Conservation (phyloP, 2,329 filamentous ascomycete species). For the Penicillium sp. region DNA sequence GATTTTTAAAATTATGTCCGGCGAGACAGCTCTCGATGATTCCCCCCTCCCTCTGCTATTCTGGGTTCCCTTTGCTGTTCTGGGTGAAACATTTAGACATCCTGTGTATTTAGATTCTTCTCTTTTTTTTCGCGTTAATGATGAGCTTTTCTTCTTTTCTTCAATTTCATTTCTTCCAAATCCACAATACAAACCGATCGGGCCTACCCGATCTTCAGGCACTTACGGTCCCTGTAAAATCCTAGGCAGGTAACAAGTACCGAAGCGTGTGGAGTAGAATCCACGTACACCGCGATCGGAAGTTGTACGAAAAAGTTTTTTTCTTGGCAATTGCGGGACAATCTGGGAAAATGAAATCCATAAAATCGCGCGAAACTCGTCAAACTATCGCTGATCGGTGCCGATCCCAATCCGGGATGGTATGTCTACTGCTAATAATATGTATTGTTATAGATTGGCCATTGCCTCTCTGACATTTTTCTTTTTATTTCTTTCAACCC, state of each 20-base stretch:
- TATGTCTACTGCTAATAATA: not conserved
- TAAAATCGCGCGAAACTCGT: not conserved
- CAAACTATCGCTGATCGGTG: not conserved
- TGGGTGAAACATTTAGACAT: slow-evolving; percentile 12
- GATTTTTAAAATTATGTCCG: not conserved
- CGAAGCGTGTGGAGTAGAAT: not conserved
- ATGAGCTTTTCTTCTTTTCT: not conserved
- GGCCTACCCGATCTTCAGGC: not conserved
- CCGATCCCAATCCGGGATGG: not conserved
- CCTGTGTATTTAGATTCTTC: slow-evolving; percentile 6
- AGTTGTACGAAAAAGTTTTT: not conserved
- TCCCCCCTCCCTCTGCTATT: not conserved
- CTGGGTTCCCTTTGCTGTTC: not conserved
- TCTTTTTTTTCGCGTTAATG: slow-evolving; percentile 1
- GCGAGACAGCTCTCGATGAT: slow-evolving; percentile 9
- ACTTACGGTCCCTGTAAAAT: not conserved
- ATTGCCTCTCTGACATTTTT: not conserved
- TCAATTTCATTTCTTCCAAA: not conserved
- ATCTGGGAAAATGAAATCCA: not conserved
- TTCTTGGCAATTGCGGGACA: slow-evolving; percentile 2
- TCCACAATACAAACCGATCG: not conserved
- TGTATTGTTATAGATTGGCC: too few relatives aligned
- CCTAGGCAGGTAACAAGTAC: not conserved
- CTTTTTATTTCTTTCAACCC: not conserved
- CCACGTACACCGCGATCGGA: not conserved